Base-by-base conservation (phyloP, 2,329 filamentous ascomycete species). In the Aaosphaeria pasadenensis region DNA sequence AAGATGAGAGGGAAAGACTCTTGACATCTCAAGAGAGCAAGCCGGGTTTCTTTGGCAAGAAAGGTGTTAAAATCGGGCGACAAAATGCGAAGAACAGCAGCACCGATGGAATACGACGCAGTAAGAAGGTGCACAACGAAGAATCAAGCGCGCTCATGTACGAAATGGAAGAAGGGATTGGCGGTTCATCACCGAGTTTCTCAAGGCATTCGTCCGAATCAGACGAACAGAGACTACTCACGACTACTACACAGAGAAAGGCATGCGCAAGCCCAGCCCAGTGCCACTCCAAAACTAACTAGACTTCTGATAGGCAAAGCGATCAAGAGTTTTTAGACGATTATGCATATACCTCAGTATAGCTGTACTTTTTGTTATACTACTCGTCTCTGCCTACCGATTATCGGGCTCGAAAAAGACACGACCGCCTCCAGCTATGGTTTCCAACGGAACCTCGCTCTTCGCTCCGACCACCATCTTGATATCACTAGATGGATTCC, bases 401-500 rank as follows among this genome's bases (percentile, higher is more conserved):
- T 77, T 78, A n/a, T 83, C 81, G 1, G 63, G 49, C 3, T 54
- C 58, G 0, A 50, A 51, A 31, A 55, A 57, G 29, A 30, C 48
- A 29, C 59, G 53, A 31, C 54, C 53, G 42, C 49, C 53, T 33
- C 55, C 56, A 7, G 64, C 64, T 7, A 64, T 82, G 28, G 28
- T 64, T 28, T 85, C 78, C 11, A 99, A 99, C 67, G 94, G 94
- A 46, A 95, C 91, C 0, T 88, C 91, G 2, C 74, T 89, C 4
- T 99, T 97, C 66, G 87, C 85, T 7, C 91, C 91, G 1, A 99
- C 94, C 0, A 96, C 94, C 1, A 87, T 99, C 50, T 78, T 97
- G 46, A 88, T 99, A 64, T 96, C 91, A 41, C 79, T 99, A 13
- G 94, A 99, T 70, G 94, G 94, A 4, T 97, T 99, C 74, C 86